These are phyloP conservation scores for Clonostachys byssicola DNA, from an alignment of 2,329 filamentous ascomycete genomes.

Conservation along the genomic window DNA sequence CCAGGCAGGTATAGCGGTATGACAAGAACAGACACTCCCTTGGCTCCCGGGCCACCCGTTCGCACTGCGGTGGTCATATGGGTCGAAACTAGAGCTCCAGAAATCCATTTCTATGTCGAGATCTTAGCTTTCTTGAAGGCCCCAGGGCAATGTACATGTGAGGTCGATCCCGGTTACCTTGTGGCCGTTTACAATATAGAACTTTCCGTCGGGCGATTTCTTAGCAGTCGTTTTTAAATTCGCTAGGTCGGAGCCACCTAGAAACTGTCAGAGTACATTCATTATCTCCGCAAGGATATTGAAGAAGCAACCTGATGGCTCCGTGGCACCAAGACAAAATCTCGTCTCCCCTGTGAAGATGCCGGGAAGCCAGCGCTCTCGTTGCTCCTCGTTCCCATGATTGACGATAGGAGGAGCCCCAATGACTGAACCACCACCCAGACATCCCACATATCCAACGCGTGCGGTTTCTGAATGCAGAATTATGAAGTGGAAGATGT, in stretches of 20 bases:
- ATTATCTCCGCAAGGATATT: not conserved
- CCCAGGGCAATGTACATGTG: not conserved
- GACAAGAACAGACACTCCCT: constrained; percentile 73
- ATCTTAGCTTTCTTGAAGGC: constrained; percentile 44
- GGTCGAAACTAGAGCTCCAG: constrained; percentile 74
- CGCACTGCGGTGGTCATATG: constrained; percentile 81
- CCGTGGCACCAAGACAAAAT: constrained; percentile 82
- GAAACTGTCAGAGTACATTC: constrained; percentile 21
- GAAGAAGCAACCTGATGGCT: constrained; percentile 42
- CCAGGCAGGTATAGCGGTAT: constrained; percentile 65
- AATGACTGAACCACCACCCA: constrained; percentile 70
- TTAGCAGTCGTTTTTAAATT: constrained; percentile 73
- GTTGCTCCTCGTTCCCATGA: constrained; percentile 57
- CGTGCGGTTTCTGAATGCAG: constrained; percentile 59
- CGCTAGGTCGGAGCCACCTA: constrained; percentile 79
- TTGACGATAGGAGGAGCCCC: constrained; percentile 66
- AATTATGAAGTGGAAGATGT: constrained; percentile 79
- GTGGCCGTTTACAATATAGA: constrained; percentile 43
- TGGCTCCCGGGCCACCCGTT: constrained; percentile 65
- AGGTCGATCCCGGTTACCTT: not conserved
- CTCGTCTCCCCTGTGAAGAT: constrained; percentile 80
- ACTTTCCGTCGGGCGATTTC: constrained; percentile 71
- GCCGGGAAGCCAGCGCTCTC: constrained; percentile 73
- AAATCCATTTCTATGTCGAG: constrained; percentile 83
- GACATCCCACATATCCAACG: constrained; percentile 52